Evolutionary conservation across 2,329 filamentous ascomycete species (phyloP), one percentile per base, ranked within the genome.

Genomic region (Clonostachys rosea): DNA sequence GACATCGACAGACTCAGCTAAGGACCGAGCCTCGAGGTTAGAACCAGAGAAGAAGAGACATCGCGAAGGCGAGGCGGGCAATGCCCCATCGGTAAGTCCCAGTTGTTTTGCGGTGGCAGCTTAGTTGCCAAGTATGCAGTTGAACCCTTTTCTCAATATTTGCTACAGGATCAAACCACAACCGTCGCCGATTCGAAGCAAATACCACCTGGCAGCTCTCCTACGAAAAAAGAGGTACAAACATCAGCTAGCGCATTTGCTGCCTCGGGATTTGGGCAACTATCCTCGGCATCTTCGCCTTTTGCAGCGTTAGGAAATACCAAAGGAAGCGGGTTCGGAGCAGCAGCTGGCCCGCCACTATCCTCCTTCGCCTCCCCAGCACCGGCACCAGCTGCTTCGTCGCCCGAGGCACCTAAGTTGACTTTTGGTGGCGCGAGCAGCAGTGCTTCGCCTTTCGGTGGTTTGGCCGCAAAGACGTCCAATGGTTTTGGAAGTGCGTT

Each of bases 1-100:
- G 35, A 58, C 62, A 39, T 70, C 68, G 17, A 69, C 65, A 45
- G 67, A 71, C 53, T 71, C 71, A 47, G 68, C 74, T 52, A 75
- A 71, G 60, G 66, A 73, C 58, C 70, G 78, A 54, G 72, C 73
- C 41, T 59, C 55, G 46, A 57, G 67, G 46, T 54, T 61, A 41
- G 81, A 83, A 57, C 82, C 82, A 16, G 80, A 85, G 64, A 85
- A 85, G 69, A 86, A 86, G 65, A 74, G 82, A 43, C 71, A 75
- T 49, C 74, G 82, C 46, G 82, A 86, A 50, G 67, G 73, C 45
- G 70, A 76, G 46, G 52, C 58, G 33, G 54, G 58, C 52, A 51
- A 67, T 42, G 59, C 59, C 39, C 52, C 56, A 36, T 50, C 58
- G 49, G 70, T 71, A 64, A 48, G 65, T 58, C 39, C 16, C 40